phyloP scores from a whole-genome alignment of 805 yeast genomes.

The Monosporozyma aquatica region DNA sequence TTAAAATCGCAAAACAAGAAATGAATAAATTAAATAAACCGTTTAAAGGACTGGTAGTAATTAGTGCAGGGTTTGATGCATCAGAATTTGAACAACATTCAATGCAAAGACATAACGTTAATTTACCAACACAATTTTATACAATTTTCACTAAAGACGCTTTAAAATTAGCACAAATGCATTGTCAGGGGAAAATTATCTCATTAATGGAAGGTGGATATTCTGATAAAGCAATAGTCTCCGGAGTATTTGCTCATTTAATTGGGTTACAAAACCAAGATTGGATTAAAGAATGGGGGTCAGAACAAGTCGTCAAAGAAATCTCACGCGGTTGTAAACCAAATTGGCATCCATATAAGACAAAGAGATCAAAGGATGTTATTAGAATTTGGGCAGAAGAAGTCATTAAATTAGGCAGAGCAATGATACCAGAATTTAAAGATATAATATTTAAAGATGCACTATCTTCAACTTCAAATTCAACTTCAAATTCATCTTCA shows the following conservation, averaged over 20 bases:
- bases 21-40: slow-evolving; percentile 35
- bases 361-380: slow-evolving; percentile 40
- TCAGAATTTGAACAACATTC: slow-evolving; percentile 72
- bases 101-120: slow-evolving; percentile 78
- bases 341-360: slow-evolving; percentile 51
- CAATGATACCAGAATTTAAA: slow-evolving; percentile 46
- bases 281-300: slow-evolving; percentile 62
- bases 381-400: slow-evolving; percentile 56
- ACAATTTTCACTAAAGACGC: slow-evolving; percentile 65
- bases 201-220: slow-evolving; percentile 82
- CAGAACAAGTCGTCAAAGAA: slow-evolving; percentile 52
- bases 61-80: slow-evolving; percentile 86
- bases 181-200: slow-evolving; percentile 49
- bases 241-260: slow-evolving; percentile 73
- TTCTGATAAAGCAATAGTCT: slow-evolving; percentile 68
- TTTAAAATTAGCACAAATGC: slow-evolving; percentile 55
- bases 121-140: slow-evolving; percentile 75
- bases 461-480: no score
- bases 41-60: slow-evolving; percentile 51
- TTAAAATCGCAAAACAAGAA: slow-evolving; percentile 40
- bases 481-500: no score
- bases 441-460: slow-evolving; percentile 18
- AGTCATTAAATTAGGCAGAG: slow-evolving; percentile 50
- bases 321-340: slow-evolving; percentile 59
- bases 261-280: slow-evolving; percentile 52